phyloP scores from a whole-genome alignment of 2,329 filamentous ascomycete genomes.

The Alternaria postmessia region DNA sequence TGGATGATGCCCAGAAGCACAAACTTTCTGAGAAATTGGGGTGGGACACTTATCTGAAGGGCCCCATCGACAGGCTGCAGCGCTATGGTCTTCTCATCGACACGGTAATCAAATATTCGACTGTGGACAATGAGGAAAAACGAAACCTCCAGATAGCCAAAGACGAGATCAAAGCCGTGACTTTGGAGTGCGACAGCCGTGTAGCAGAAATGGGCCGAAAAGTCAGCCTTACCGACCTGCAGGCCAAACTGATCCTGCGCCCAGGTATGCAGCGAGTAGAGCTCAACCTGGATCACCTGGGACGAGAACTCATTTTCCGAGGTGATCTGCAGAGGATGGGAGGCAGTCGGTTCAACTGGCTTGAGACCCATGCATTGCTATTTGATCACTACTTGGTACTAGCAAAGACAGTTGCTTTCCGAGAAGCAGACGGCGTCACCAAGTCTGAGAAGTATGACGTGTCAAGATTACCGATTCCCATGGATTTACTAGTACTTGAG shows the following conservation, averaged over 20 bases:
- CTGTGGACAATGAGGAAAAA: slow-evolving; percentile 88
- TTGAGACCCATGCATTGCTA: slow-evolving; percentile 90
- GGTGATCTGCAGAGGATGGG: slow-evolving; percentile 91
- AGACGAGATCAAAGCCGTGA: slow-evolving; percentile 89
- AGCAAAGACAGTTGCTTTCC: slow-evolving; percentile 75
- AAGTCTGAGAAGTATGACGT: slow-evolving; percentile 90
- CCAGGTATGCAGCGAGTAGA: slow-evolving; percentile 85
- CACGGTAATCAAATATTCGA: slow-evolving; percentile 85
- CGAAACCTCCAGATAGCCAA: slow-evolving; percentile 82
- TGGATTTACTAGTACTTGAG: slow-evolving; percentile 93
- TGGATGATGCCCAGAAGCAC: slow-evolving; percentile 81
- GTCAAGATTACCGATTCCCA: slow-evolving; percentile 92
- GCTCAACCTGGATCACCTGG: slow-evolving; percentile 92
- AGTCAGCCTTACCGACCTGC: slow-evolving; percentile 85
- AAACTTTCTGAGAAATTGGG: slow-evolving; percentile 82
- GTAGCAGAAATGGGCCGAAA: slow-evolving; percentile 93
- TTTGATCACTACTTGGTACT: slow-evolving; percentile 98
- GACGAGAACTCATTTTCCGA: slow-evolving; percentile 85
- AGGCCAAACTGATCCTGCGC: slow-evolving; percentile 81
- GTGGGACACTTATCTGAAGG: slow-evolving; percentile 94
- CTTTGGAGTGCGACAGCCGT: slow-evolving; percentile 87
- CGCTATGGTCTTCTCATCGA: slow-evolving; percentile 84
- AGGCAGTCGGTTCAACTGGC: slow-evolving; percentile 87
- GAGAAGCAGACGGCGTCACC: slow-evolving; percentile 73
- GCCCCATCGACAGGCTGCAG: slow-evolving; percentile 90